Evolutionary conservation across 1,284 basidiomycete species (phyloP), one percentile per base, ranked within the genome.

Genomic region (Ceratobasidium sp.): DNA sequence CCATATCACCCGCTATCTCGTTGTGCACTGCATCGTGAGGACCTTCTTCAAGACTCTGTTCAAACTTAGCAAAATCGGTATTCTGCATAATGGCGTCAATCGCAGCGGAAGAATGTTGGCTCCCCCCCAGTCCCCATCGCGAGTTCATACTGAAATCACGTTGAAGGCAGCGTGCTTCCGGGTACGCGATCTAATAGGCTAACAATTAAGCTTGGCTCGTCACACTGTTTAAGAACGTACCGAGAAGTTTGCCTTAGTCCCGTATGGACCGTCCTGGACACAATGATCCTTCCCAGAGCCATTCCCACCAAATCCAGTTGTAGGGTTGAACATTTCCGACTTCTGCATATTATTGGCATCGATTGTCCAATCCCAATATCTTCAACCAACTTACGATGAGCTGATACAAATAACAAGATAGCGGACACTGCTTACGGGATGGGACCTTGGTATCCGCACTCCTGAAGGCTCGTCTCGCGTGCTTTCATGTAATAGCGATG

Each of bases 351-450:
- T 66, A 13, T 49, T 40, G 20, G 63, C 46, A 55, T 76, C 73
- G 28, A 64, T 42, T 40, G 73, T 76, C 73, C 73, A 76, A 23
- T 76, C 73, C 73, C 73, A 76, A 39, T 76, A 76, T 23, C 73
- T 76, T 26, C 28, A 28, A 13, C 23, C 6, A 42, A n/a, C n/a
- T n/a, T 44, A 10, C 7, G 20, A 40, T 76, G 15, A 66, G 49
- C 33, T 46, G 1, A 39, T 26, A 13, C 12, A n/a, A 33, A 26
- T 44, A 18, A 15, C 10, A 53, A 33, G 7, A 12, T 3, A 53
- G 23, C 13, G 39, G 9, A 40, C n/a, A 23, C 23, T 7, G 64
- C 73, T 66, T n/a, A 76, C 73, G 56, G 46, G n/a, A 55, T 42
- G 7, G 73, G 73, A 13, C 49, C 73, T 53, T 44, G 26, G 28